phyloP scores from a whole-genome alignment of 805 yeast species.

The Crinitomyces ghanaensis region DNA sequence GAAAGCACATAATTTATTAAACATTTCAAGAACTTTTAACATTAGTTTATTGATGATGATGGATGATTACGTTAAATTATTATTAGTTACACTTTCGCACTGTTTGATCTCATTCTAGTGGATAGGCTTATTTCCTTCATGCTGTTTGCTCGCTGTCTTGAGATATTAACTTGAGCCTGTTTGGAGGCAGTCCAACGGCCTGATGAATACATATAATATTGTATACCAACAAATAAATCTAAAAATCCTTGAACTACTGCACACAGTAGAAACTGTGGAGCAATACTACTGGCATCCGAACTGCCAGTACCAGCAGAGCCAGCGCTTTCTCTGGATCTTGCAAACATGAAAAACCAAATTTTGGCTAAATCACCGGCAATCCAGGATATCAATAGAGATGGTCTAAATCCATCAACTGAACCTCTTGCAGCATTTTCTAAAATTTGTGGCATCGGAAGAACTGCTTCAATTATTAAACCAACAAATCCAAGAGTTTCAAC shows the following conservation, averaged over 20 bases:
- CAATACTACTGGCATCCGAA: slow-evolving; percentile 5
- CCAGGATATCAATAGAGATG: slow-evolving; percentile 71
- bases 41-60: neutral
- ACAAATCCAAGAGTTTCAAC: slow-evolving; percentile 45
- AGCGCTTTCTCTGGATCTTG: no score
- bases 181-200: slow-evolving; percentile 13
- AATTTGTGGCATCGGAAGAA: slow-evolving; percentile 41
- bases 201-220: slow-evolving; percentile 17
- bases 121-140: slow-evolving; percentile 11
- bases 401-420: slow-evolving; percentile 68
- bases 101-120: neutral
- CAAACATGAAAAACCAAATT: slow-evolving; percentile 14
- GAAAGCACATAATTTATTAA: no score
- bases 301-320: slow-evolving; percentile 9
- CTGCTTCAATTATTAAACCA: slow-evolving; percentile 47
- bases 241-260: slow-evolving; percentile 16
- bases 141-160: slow-evolving; percentile 16
- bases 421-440: slow-evolving; percentile 65
- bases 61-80: neutral
- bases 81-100: neutral
- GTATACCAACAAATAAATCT: slow-evolving; percentile 19
- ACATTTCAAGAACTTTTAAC: no score
- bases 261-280: slow-evolving; percentile 21
- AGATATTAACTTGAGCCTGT: slow-evolving; percentile 7
- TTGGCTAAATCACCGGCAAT: slow-evolving; percentile 79